Percentiles rank a stretch among this genome's conserved stretches.
phyloP scores from a whole-genome alignment of 768 basidiomycete species.

The Chalciporus sphaerocephalus region DNA sequence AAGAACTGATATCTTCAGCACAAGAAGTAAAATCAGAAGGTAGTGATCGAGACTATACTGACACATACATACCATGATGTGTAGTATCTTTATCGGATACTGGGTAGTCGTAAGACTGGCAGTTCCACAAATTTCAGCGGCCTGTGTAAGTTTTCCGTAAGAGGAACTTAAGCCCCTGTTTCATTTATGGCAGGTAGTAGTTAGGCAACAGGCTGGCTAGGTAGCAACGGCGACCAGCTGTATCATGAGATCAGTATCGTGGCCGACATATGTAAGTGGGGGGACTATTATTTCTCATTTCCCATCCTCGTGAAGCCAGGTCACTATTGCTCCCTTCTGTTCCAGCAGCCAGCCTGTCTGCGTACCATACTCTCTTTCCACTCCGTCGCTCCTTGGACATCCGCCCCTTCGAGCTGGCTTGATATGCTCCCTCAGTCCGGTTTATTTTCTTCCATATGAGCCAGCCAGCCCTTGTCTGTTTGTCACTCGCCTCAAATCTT shows the following conservation, averaged over 20 bases:
- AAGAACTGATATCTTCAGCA: constrained; percentile 80
- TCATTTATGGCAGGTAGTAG: not conserved
- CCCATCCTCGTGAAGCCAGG: constrained; percentile 25
- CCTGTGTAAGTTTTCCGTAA: not conserved
- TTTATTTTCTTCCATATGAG: constrained; percentile 13
- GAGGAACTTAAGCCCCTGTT: not conserved
- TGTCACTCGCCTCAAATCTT: constrained; percentile 66
- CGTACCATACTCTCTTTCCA: constrained; percentile 38
- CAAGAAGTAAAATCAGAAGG: not conserved
- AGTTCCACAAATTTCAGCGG: not conserved
- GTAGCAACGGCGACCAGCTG: not conserved
- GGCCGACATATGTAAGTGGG: no score
- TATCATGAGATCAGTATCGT: no score
- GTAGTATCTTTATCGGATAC: not conserved
- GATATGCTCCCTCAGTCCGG: constrained; percentile 34
- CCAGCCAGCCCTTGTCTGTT: constrained; percentile 55
- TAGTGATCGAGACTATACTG: constrained; percentile 12
- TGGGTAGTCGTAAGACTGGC: no score
- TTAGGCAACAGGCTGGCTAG: constrained; percentile 12
- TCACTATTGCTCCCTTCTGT: constrained; percentile 7
- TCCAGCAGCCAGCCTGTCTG: constrained; percentile 46
- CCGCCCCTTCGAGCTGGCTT: constrained; percentile 24
- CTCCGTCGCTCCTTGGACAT: constrained; percentile 16
- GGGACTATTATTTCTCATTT: constrained; percentile 19
- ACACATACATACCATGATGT: constrained; percentile 12